phyloP scores from a whole-genome alignment of 2,329 filamentous ascomycete genomes.

The Cladosporium colombiae region DNA sequence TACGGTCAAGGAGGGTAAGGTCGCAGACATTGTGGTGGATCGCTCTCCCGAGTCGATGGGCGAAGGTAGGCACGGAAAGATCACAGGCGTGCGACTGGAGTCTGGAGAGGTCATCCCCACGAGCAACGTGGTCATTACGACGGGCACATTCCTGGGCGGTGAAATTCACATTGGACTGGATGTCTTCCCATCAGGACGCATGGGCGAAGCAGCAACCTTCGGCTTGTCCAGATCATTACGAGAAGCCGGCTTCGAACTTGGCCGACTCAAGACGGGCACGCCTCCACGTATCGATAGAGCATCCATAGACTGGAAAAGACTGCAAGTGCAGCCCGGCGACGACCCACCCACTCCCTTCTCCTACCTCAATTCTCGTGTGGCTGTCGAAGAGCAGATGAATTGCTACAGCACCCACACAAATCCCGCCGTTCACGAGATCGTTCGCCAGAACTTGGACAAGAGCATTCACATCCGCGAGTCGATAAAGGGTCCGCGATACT shows the following conservation, averaged over 20 bases:
- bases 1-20: conserved; percentile 79
- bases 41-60: conserved; percentile 51
- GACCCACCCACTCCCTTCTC: conserved; percentile 87
- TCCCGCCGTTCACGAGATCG: conserved; percentile 74
- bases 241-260: conserved; percentile 85
- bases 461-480: conserved; percentile 95
- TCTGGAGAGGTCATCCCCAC: conserved; percentile 82
- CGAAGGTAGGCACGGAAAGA: conserved; percentile 63
- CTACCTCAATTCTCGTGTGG: conserved; percentile 77
- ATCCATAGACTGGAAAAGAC: conserved; percentile 73
- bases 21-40: conserved; percentile 84
- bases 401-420: conserved; percentile 91
- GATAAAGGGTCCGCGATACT: conserved; percentile 91
- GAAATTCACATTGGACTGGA: conserved; percentile 93
- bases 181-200: conserved; percentile 80
- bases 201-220: conserved; percentile 91
- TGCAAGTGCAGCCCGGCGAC: conserved; percentile 78
- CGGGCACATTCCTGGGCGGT: conserved; percentile 89
- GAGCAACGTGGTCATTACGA: conserved; percentile 86
- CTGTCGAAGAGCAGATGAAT: conserved; percentile 78
- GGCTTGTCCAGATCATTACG: conserved; percentile 87
- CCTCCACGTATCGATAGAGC: conserved; percentile 81
- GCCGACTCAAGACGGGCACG: conserved; percentile 92
- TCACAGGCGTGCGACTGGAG: conserved; percentile 82
- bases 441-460: conserved; percentile 88